Conservation (phyloP, 805 yeast genomes). For the Schwanniomyces pseudopolymorphus region DNA sequence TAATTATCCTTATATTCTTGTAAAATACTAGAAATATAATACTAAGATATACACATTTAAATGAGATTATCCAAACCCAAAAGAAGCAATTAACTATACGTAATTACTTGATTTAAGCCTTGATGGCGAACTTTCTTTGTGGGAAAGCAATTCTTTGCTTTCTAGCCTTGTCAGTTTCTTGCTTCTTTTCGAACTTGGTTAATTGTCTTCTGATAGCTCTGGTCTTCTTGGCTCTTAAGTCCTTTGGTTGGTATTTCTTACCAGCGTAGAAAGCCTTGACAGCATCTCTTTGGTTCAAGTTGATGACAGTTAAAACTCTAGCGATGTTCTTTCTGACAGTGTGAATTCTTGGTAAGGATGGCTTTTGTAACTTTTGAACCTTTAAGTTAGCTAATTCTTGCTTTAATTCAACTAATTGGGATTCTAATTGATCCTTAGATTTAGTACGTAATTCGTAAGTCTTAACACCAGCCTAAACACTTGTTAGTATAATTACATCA, state of each 20-base stretch:
- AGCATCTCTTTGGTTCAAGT: slow-evolving; percentile 92
- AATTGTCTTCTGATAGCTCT: slow-evolving; percentile 99
- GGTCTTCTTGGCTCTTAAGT: slow-evolving; percentile 99
- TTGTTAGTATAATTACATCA: slow-evolving; percentile 7
- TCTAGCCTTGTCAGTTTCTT: slow-evolving; percentile 82
- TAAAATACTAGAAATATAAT: slow-evolving; percentile 6
- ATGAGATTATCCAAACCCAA: slow-evolving; percentile 14
- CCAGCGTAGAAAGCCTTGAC: slow-evolving; percentile 94
- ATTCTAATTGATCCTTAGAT: slow-evolving; percentile 95
- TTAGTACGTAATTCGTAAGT: slow-evolving; percentile 95
- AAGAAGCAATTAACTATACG: slow-evolving; percentile 1
- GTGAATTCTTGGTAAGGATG: slow-evolving; percentile 94
- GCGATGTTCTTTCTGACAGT: slow-evolving; percentile 98
- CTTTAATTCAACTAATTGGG: slow-evolving; percentile 93
- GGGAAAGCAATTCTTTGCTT: slow-evolving; percentile 97
- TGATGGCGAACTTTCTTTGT: slow-evolving; percentile 96
- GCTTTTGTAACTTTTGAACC: slow-evolving; percentile 91
- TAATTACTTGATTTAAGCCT: slow-evolving; percentile 63
- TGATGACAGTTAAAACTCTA: slow-evolving; percentile 94
- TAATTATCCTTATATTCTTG: slow-evolving; percentile 7
- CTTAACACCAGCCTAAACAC: slow-evolving; percentile 76
- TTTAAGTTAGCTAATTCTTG: slow-evolving; percentile 93
- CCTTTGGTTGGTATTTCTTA: slow-evolving; percentile 96
- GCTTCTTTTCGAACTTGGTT: slow-evolving; percentile 80
- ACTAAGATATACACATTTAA: slow-evolving; percentile 15